These are phyloP conservation scores for Arxiozyma bovina DNA, from an alignment of 1,139 yeast species.

Conservation along the genomic window DNA sequence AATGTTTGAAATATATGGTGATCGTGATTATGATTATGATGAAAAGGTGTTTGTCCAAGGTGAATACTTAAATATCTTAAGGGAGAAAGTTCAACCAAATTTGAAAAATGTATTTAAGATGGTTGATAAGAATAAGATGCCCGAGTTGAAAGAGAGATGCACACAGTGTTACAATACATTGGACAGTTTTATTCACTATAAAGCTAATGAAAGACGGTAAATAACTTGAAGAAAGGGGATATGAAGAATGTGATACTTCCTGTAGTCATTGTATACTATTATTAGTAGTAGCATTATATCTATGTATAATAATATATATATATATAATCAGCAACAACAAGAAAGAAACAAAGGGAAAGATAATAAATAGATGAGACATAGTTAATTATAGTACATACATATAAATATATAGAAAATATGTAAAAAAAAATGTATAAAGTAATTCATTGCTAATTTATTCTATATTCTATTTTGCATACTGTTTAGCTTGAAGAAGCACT, in stretches of 20 bases:
- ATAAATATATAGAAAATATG: neutral
- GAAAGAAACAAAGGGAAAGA: neutral
- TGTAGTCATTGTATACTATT: neutral
- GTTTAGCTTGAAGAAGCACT: conserved; percentile 74
- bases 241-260: neutral
- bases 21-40: conserved; percentile 58
- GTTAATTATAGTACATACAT: neutral
- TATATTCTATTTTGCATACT: conserved; percentile 43
- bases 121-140: conserved; percentile 59
- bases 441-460: neutral
- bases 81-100: conserved; percentile 37
- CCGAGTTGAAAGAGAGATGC: conserved; percentile 51
- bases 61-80: conserved; percentile 41
- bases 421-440: too few species aligned
- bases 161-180: conserved; percentile 63
- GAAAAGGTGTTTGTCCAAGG: conserved; percentile 53
- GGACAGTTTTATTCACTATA: conserved; percentile 70
- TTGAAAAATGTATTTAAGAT: conserved; percentile 44
- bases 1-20: conserved; percentile 77
- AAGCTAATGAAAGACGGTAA: conserved; percentile 35
- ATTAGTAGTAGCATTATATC: neutral
- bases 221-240: neutral
- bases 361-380: neutral
- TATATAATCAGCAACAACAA: neutral
- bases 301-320: neutral